phyloP scores from a whole-genome alignment of 257 asterid genomes.

The Solanum gracilifrons region DNA sequence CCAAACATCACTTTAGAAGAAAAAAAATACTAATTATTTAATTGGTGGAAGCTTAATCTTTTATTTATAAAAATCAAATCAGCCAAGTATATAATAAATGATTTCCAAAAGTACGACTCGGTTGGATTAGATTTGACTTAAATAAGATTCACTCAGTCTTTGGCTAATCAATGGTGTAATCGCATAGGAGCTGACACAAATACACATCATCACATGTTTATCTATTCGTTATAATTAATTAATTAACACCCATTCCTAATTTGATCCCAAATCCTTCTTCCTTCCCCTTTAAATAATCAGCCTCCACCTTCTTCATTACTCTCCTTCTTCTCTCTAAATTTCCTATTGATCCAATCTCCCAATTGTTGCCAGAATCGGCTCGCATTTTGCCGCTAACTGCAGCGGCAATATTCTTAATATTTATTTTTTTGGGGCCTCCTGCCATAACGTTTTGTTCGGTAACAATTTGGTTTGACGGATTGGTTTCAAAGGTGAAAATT shows the following conservation, averaged over 20 bases:
- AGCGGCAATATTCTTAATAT: not conserved
- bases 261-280: not conserved
- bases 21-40: not conserved
- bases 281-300: not conserved
- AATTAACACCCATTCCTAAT: not conserved
- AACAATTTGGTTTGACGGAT: constrained; percentile 1
- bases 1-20: not conserved
- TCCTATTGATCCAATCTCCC: constrained; percentile 22
- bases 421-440: not conserved
- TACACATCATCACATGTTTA: not conserved
- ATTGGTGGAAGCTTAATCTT: not conserved
- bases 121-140: not conserved
- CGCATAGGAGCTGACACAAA: constrained; percentile 6
- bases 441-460: not conserved
- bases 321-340: not conserved
- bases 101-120: not conserved
- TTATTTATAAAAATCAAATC: not conserved
- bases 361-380: constrained; percentile 8
- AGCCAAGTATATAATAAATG: not conserved
- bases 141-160: not conserved
- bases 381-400: not conserved
- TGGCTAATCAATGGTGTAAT: not conserved
- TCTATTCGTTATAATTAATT: not conserved
- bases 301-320: not conserved
- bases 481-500: not conserved